Base-by-base conservation (phyloP, 371 early-diverging fungal species). In the Synchytrium microbalum region DNA sequence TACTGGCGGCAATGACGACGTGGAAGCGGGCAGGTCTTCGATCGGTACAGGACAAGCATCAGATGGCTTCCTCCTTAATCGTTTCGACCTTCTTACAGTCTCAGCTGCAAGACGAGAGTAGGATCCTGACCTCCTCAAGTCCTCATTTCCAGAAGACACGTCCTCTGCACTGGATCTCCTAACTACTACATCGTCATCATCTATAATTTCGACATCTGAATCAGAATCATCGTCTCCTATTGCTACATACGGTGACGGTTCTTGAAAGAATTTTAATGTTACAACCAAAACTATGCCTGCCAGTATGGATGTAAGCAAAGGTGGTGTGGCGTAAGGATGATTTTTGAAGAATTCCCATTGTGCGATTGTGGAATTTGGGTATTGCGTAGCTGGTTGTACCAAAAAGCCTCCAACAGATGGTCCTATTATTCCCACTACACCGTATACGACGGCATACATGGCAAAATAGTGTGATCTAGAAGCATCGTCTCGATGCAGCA, bases 401-500 rank as follows among this genome's bases (percentile, higher is more conserved):
- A 79, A 67, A 19, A 72, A 0, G 1, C 76, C 74, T 0, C 75
- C 77, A 30, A 79, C 27, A 10, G 77, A 23, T 28, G 78, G 77
- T 3, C 80, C 80, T n/a, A 75, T 5, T 23, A 79, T 75, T 19
- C 77, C 77, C 1, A 68, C 58, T 29, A 60, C 52, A 1, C 68
- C 65, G 59, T 69, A 72, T 16, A 69, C 69, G 26, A 72, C 69
- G 2, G 72, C 70, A 46, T 75, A 75, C 30, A 66, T 66, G 19
- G 70, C 67, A 63, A 70, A 75, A 1, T 66, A 71, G 31, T 64
- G 38, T 1, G 72, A 72, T 24, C 72, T 55, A n/a, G 67, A 31
- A n/a, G 29, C 19, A 25, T 72, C 70, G 51, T 72, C 69, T 8
- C 52, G 52, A 1, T 56, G 56, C 13, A 56, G 5, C 29, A 56